Percentiles rank a stretch among this genome's conserved stretches.
These are phyloP conservation scores for Aphanomyces stellatus DNA, from an alignment of 352 stramenopile species.

Conservation along the genomic window DNA sequence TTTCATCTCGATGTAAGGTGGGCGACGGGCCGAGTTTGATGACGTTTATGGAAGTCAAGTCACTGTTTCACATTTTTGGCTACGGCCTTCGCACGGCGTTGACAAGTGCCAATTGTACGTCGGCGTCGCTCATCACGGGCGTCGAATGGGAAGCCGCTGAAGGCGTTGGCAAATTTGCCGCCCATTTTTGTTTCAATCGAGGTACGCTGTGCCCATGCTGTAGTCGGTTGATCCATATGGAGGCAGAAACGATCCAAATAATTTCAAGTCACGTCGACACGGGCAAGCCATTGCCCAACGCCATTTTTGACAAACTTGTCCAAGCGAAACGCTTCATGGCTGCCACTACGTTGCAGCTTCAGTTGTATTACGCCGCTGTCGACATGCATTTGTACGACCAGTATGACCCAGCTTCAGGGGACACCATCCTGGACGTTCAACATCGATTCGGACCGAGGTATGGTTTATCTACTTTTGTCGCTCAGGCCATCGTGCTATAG, in stretches of 20 bases:
- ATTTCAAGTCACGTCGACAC: conserved; percentile 82
- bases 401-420: background rate
- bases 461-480: background rate
- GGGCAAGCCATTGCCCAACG: conserved; percentile 84
- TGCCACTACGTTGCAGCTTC: background rate
- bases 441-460: conserved; percentile 9
- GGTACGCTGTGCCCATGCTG: background rate
- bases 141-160: conserved; percentile 99
- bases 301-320: conserved; percentile 95
- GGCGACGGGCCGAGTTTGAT: conserved; percentile 93
- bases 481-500: background rate
- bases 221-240: background rate
- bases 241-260: conserved; percentile 6
- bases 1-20: conserved; percentile 19
- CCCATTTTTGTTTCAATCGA: conserved; percentile 97
- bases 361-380: background rate
- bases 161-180: conserved; percentile 97
- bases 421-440: background rate
- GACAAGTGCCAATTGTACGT: conserved; percentile 90
- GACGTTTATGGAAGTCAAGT: conserved; percentile 97
- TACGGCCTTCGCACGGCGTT: conserved; percentile 98
- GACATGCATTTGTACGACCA: background rate
- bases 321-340: conserved; percentile 93
- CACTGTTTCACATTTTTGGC: conserved; percentile 94
- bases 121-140: conserved; percentile 94